Evolutionary conservation across 176 grass and related monocot species (phyloP), one percentile per base, ranked within the genome.

Genomic region (Oryza meyeriana): DNA sequence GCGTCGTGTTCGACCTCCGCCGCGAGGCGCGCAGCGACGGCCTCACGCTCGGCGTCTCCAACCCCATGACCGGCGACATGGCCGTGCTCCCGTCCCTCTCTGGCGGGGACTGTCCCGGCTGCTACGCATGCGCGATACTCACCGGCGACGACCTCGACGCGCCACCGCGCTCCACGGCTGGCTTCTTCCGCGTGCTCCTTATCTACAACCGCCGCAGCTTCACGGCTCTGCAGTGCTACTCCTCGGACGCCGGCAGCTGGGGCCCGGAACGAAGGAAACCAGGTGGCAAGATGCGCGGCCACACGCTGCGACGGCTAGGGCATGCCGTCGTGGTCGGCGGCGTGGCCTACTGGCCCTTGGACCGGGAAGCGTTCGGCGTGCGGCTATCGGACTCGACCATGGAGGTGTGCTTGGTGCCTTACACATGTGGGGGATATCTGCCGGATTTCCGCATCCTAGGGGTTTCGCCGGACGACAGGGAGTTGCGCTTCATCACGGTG

Each of bases 51-150:
- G 61, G 69, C 58, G 68, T 79, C 30, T 86, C 31, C 76, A 36
- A 79, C 59, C 84, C 68, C 12, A 62, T 79, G 40, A 16, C 39
- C 29, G 14, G 31, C 55, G 29, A n/a, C 28, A 22, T 34, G n/a
- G n/a, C 79, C 67, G 57, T 72, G 16, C 75, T 85, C n/a, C 83
- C 75, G n/a, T 24, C 41, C 3, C 67, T 85, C 1, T 12, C 30
- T 31, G 83, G 83, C 39, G 78, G 48, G 55, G 83, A 63, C 13
- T 6, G 55, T 40, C 83, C 75, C 6, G 75, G 83, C 0, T 30
- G 73, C 6, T 85, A 72, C 67, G 67, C 75, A 48, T 85, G 83
- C 75, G 40, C 83, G 16, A n/a, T 85, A 41, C 44, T 85, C 83
- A 79, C 83, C 57, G 83, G 45, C 24, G 72, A 32, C 31, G 83